phyloP scores from a whole-genome alignment of 495 filamentous ascomycete genomes.

The Xylaria bambusicola region DNA sequence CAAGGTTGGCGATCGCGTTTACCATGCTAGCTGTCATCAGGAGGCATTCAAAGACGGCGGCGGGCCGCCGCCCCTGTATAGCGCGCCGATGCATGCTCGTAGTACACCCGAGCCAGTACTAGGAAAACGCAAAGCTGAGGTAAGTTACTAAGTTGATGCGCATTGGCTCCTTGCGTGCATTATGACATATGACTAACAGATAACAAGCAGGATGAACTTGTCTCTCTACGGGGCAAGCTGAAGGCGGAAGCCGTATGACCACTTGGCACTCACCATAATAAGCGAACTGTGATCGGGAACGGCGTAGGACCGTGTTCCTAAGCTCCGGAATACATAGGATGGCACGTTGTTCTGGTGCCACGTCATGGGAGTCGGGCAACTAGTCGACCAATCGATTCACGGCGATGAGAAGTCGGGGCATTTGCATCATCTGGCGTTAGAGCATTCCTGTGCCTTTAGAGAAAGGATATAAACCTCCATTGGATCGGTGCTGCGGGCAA shows the following conservation, averaged over 20 bases:
- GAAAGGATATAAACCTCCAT: not conserved
- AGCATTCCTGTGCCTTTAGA: constrained; percentile 10
- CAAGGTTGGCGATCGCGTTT: constrained; percentile 74
- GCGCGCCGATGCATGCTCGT: constrained; percentile 46
- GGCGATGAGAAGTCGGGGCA: constrained; percentile 5
- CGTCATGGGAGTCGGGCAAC: not conserved
- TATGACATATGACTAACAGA: constrained; percentile 24
- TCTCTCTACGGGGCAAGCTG: constrained; percentile 29
- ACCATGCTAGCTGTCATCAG: constrained; percentile 84
- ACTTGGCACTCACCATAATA: not conserved
- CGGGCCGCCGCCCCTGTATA: constrained; percentile 33
- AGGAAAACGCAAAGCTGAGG: constrained; percentile 78
- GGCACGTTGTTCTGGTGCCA: not conserved
- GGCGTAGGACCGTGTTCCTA: not conserved
- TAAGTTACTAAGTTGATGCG: constrained; percentile 37
- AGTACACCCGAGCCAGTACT: constrained; percentile 66
- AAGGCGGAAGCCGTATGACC: constrained; percentile 25
- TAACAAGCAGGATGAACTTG: constrained; percentile 34
- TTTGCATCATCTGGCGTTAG: constrained; percentile 21
- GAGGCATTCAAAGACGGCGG: constrained; percentile 73
- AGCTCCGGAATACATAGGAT: not conserved
- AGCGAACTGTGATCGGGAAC: not conserved
- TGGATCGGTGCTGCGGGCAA: constrained; percentile 1
- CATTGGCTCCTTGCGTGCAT: not conserved
- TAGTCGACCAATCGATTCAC: not conserved